Conservation (phyloP, 2,329 filamentous ascomycete genomes). For the Magnaporthiopsis rhizophila region DNA sequence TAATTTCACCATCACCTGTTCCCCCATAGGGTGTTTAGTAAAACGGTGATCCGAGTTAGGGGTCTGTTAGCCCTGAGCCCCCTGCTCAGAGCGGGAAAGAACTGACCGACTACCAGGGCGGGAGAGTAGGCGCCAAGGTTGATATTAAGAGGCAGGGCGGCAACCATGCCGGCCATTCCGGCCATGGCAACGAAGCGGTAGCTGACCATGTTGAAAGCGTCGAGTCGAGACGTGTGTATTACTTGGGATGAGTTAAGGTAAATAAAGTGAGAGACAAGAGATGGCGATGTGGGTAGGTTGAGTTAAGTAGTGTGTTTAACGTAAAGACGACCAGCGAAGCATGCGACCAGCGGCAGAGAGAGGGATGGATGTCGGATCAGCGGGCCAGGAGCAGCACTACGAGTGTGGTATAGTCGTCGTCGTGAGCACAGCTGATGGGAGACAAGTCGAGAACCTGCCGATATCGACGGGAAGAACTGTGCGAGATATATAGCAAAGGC, state of each 20-base stretch:
- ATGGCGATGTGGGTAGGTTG: not conserved
- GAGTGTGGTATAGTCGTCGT: not conserved
- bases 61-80: conserved; percentile 1
- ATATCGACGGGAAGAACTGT: not conserved
- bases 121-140: conserved; percentile 37
- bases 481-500: conserved; percentile 6
- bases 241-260: not conserved
- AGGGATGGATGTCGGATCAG: not conserved
- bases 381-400: not conserved
- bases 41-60: no score
- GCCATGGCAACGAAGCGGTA: conserved; percentile 12
- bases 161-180: conserved; percentile 9
- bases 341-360: conserved; percentile 3
- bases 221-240: not conserved
- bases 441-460: not conserved
- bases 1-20: conserved; percentile 36
- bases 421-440: conserved; percentile 6
- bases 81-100: not conserved
- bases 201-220: conserved; percentile 12
- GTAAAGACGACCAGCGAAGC: conserved; percentile 3
- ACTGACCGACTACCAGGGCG: conserved; percentile 29
- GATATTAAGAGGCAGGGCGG: conserved; percentile 20
- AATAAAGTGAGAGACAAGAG: not conserved
- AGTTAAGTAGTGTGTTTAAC: not conserved
- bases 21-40: conserved; percentile 7